phyloP scores from a whole-genome alignment of 2,329 filamentous ascomycete genomes.

The Ophiostoma novo-ulmi region DNA sequence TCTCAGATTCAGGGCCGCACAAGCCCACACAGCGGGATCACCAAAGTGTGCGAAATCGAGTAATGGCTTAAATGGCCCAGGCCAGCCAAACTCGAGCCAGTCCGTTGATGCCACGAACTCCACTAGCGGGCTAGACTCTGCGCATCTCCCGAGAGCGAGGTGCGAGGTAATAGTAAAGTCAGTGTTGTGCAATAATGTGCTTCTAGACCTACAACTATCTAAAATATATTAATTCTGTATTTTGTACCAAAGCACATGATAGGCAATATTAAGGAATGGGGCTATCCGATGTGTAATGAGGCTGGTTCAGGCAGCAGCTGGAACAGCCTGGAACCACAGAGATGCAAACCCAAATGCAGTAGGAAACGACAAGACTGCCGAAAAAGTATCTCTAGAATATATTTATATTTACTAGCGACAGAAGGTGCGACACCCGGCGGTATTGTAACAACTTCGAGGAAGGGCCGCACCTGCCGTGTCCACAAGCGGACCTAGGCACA shows the following conservation, averaged over 20 bases:
- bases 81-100: background rate
- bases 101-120: background rate
- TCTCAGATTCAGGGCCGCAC: background rate
- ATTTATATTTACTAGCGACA: background rate
- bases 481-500: background rate
- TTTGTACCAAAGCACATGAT: background rate
- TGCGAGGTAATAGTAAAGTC: background rate
- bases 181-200: background rate
- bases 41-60: background rate
- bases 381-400: too few species aligned
- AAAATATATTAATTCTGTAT: background rate
- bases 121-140: slow-evolving; percentile 2
- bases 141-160: slow-evolving; percentile 10
- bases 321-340: background rate
- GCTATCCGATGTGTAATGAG: background rate
- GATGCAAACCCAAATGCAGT: background rate
- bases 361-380: too few species aligned
- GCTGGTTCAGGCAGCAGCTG: background rate
- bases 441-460: background rate
- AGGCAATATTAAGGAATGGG: background rate
- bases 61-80: background rate
- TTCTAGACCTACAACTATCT: background rate
- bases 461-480: background rate
- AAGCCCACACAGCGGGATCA: background rate
- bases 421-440: background rate